Base-by-base conservation (phyloP, 345 rosid species). In the Cardamine resedifolia region DNA sequence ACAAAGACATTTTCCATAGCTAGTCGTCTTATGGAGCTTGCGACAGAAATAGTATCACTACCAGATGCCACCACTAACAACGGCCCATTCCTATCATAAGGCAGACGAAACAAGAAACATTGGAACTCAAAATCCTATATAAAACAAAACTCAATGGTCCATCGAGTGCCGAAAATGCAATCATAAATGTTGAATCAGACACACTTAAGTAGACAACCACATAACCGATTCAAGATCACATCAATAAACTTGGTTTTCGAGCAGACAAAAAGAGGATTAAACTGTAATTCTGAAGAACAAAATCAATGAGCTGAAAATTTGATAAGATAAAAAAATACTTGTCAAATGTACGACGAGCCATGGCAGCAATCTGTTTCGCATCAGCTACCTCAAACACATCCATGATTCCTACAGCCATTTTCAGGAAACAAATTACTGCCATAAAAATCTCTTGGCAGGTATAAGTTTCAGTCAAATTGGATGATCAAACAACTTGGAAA, bases 1-100 rank as follows among this genome's bases (percentile, higher is more conserved):
- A 90, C 88, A 77, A 95, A 95, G 73, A 88, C 96, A 70, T 81
- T 79, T 24, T 87, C 89, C 23, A 74, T 83, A 72, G 99, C 96
- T 64, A 88, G 81, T 79, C 81, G 82, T 79, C 86, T 95, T 71
- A 95, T 86, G 70, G 92, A 86, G 85, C 89, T 91, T 41, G 93
- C 86, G 66, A 85, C 81, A 16, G 86, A 73, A 48, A 90, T 77
- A 49, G 96, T 95, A 77, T 91, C 96, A 77, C 85, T 73, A 58
- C 99, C 97, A 66, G 93, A 95, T 64, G 97, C 97, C 71, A 95
- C 84, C 63, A 95, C 89, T 90, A 95, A 78, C 61, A 91, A 58
- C 26, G 96, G 97, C 26, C 96, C 99, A 63, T 84, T 84, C 85
- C 97, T 88, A 66, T 34, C 15, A 70, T 51, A 58, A 65, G 16